phyloP scores from a whole-genome alignment of 805 yeast genomes.

The Yamadazyma olivae region DNA sequence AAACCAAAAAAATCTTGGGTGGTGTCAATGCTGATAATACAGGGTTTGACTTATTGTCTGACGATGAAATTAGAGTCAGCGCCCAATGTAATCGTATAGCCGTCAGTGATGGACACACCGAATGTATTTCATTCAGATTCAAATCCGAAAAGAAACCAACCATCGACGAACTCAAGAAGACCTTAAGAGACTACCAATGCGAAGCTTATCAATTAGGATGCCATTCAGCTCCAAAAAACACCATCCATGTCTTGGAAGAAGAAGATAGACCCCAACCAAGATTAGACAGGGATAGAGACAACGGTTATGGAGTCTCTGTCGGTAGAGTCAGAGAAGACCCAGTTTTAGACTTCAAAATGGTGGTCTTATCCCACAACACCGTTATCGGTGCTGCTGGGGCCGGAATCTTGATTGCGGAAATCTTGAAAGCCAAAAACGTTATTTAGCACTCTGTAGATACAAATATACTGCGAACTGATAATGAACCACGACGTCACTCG shows the following conservation, averaged over 20 bases:
- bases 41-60: slow-evolving; percentile 56
- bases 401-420: slow-evolving; percentile 93
- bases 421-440: slow-evolving; percentile 71
- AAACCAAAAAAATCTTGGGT: slow-evolving; percentile 92
- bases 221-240: slow-evolving; percentile 87
- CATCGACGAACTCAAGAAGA: slow-evolving; percentile 71
- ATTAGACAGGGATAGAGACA: slow-evolving; percentile 92
- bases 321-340: slow-evolving; percentile 95
- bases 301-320: slow-evolving; percentile 90
- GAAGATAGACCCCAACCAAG: slow-evolving; percentile 96
- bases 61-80: slow-evolving; percentile 76
- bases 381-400: slow-evolving; percentile 99
- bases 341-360: slow-evolving; percentile 92
- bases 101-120: slow-evolving; percentile 97
- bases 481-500: too few species aligned
- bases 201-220: slow-evolving; percentile 81
- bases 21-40: slow-evolving; percentile 47
- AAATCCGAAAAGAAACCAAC: slow-evolving; percentile 82
- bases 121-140: slow-evolving; percentile 84
- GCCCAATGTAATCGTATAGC: slow-evolving; percentile 98
- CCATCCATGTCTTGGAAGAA: slow-evolving; percentile 90
- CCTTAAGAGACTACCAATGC: slow-evolving; percentile 70
- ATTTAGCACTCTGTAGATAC: slow-evolving; percentile 51
- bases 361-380: slow-evolving; percentile 95
- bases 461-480: too few species aligned